Percentiles rank a stretch among this genome's conserved stretches.
Conservation (phyloP, 2,329 filamentous ascomycete genomes). For the Ophiocordyceps polyrhachis-furcata region DNA sequence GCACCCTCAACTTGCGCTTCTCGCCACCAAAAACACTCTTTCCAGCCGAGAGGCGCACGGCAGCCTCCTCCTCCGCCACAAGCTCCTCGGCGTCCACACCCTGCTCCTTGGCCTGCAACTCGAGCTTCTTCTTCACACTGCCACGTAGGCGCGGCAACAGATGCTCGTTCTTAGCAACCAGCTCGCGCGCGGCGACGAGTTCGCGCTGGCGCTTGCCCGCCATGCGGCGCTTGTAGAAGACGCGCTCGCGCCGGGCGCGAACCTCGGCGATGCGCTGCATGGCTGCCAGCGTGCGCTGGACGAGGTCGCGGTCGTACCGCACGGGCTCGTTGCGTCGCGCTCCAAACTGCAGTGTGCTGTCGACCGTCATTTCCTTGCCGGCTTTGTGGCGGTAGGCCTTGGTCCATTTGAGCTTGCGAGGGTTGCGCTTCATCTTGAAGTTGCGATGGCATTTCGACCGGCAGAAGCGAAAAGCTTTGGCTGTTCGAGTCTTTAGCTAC, state of each 20-base stretch:
- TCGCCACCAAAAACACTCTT: conserved; percentile 24
- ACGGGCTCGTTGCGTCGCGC: conserved; percentile 85
- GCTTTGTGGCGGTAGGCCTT: conserved; percentile 70
- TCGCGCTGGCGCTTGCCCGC: conserved; percentile 73
- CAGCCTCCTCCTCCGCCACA: conserved; percentile 12
- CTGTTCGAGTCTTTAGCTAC: conserved; percentile 4
- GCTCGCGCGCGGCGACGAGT: conserved; percentile 61
- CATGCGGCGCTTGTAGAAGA: conserved; percentile 90
- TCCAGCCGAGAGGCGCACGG: conserved; percentile 7
- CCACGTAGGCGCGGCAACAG: conserved; percentile 58
- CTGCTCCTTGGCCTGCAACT: conserved; percentile 32
- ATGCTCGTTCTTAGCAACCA: conserved; percentile 85
- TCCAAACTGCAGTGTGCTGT: conserved; percentile 82
- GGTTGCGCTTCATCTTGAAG: conserved; percentile 98
- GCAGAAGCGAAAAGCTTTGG: conserved; percentile 39
- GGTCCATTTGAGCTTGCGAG: conserved; percentile 92
- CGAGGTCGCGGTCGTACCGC: conserved; percentile 86
- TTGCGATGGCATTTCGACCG: conserved; percentile 42
- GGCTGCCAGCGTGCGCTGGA: conserved; percentile 71
- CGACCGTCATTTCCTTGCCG: conserved; percentile 80
- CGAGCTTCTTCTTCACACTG: conserved; percentile 40
- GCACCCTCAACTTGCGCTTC: conserved; percentile 19
- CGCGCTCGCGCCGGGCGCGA: conserved; percentile 61
- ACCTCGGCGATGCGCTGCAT: conserved; percentile 88
- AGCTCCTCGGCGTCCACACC: conserved; percentile 27